Evolutionary conservation across 2,329 filamentous ascomycete genomes (phyloP).

Genomic region (Penicillium occitanis): DNA sequence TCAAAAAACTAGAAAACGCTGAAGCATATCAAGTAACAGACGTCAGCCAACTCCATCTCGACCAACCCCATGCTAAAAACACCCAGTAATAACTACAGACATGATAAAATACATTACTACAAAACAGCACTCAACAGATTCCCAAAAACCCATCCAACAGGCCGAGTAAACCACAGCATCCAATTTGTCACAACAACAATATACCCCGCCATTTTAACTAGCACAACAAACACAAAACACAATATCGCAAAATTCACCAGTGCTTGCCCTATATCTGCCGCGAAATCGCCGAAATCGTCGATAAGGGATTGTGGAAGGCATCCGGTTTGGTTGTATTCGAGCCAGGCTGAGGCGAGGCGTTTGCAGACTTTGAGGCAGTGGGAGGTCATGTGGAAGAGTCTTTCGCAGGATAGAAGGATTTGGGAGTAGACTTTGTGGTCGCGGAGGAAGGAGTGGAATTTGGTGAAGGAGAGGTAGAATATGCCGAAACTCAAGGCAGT

Average conservation of each 20-base stretch:
- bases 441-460: constrained; percentile 9
- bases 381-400: constrained; percentile 13
- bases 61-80: background rate
- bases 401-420: constrained; percentile 7
- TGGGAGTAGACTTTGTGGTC: constrained; percentile 16
- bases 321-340: constrained; percentile 35
- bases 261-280: constrained; percentile 36
- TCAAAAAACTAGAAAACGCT: background rate
- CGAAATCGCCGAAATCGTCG: constrained; percentile 31
- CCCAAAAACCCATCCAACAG: constrained; percentile 35
- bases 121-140: constrained; percentile 6
- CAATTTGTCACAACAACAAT: constrained; percentile 37
- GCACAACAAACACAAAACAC: constrained; percentile 33
- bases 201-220: constrained; percentile 34
- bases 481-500: background rate
- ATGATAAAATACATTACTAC: background rate
- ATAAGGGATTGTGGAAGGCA: constrained; percentile 32
- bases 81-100: background rate
- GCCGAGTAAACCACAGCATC: constrained; percentile 39
- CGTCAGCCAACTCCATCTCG: background rate
- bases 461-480: constrained; percentile 17
- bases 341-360: constrained; percentile 28
- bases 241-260: constrained; percentile 36
- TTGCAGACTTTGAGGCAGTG: constrained; percentile 22
- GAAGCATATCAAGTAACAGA: background rate